phyloP scores from a whole-genome alignment of 495 filamentous ascomycete genomes.

The Symbiotaphrina buchneri region DNA sequence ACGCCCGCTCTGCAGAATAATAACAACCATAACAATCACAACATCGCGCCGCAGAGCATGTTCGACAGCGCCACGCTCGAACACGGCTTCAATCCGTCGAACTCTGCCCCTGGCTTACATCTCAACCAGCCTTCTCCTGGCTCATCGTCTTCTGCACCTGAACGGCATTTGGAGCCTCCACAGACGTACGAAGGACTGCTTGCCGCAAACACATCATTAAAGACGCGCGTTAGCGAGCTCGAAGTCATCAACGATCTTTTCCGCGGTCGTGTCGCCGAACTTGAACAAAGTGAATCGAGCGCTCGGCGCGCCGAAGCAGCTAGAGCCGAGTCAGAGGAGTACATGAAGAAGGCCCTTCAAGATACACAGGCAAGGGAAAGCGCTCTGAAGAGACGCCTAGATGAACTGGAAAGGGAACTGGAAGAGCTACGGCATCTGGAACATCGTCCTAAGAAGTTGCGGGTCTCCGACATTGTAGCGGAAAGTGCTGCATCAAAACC shows the following conservation, averaged over 20 bases:
- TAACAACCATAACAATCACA: conserved; percentile 32
- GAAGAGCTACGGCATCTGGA: conserved; percentile 11
- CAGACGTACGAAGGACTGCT: conserved; percentile 63
- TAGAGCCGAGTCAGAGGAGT: conserved; percentile 25
- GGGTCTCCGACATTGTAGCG: conserved; percentile 15
- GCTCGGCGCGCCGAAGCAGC: conserved; percentile 29
- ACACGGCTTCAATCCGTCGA: conserved; percentile 34
- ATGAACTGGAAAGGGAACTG: conserved; percentile 52
- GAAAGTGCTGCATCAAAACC: conserved; percentile 3
- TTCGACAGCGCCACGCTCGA: conserved; percentile 54
- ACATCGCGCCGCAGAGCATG: conserved; percentile 54
- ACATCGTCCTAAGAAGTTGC: conserved; percentile 13
- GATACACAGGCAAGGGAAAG: conserved; percentile 57
- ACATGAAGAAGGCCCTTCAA: conserved; percentile 45
- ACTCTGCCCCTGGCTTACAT: conserved; percentile 25
- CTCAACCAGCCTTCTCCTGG: conserved; percentile 44
- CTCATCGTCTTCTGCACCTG: conserved; percentile 45
- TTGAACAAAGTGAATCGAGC: conserved; percentile 57
- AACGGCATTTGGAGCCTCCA: conserved; percentile 50
- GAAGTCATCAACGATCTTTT: conserved; percentile 94
- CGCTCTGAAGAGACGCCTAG: conserved; percentile 58
- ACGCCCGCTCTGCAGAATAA: conserved; percentile 60
- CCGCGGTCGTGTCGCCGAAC: conserved; percentile 63
- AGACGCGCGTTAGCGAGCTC: conserved; percentile 79
- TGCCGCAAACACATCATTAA: conserved; percentile 55